phyloP scores from a whole-genome alignment of 345 rosid species.

The Populus davidiana region DNA sequence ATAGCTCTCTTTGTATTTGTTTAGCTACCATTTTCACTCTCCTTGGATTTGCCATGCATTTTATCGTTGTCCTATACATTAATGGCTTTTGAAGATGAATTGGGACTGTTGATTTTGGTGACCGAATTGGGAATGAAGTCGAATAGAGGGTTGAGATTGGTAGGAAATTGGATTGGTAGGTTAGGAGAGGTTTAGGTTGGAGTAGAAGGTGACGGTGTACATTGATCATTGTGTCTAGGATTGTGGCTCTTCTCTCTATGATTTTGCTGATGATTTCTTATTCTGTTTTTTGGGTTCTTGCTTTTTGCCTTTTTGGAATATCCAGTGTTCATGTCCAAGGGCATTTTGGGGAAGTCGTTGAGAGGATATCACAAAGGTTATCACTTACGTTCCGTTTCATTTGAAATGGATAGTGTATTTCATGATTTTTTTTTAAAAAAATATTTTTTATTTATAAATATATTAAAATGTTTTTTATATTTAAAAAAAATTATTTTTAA shows the following conservation, averaged over 20 bases:
- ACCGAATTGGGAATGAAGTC: slow-evolving; percentile 21
- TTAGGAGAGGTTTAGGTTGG: slow-evolving; percentile 23
- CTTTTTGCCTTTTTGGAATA: background rate
- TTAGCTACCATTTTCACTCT: slow-evolving; percentile 89
- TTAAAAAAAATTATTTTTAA: too few species aligned
- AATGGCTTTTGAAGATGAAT: slow-evolving; percentile 26
- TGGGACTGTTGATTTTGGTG: slow-evolving; percentile 27
- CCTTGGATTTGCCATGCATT: slow-evolving; percentile 89
- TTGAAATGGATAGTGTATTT: too few species aligned
- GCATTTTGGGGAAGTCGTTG: background rate
- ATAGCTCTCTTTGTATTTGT: slow-evolving; percentile 82
- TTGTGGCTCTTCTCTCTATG: background rate
- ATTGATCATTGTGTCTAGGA: slow-evolving; percentile 36
- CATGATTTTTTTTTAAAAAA: too few species aligned
- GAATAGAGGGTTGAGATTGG: slow-evolving; percentile 29
- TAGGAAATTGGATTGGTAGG: background rate
- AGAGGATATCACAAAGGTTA: background rate
- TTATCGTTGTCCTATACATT: slow-evolving; percentile 27
- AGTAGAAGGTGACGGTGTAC: slow-evolving; percentile 24
- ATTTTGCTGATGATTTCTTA: background rate
- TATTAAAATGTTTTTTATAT: too few species aligned
- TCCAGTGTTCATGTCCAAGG: background rate
- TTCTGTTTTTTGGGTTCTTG: too few species aligned
- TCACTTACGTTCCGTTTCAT: too few species aligned
- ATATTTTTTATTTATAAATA: too few species aligned